Evolutionary conservation across 306 rosid species (phyloP), one percentile per base, ranked within the genome.

Genomic region (Notholithocarpus densiflorus): DNA sequence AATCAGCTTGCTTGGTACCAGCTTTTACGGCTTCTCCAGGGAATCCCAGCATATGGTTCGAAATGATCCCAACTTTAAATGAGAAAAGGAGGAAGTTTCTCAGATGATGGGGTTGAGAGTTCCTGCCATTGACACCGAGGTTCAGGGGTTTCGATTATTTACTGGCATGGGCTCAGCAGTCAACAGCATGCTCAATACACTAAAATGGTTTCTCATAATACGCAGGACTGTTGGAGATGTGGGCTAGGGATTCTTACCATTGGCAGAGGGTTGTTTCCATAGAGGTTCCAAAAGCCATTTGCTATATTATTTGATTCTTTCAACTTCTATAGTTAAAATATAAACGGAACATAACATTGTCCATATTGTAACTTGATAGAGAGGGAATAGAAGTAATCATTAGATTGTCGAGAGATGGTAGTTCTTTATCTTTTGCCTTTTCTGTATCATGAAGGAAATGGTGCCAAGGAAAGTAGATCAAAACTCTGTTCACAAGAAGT

Each of bases 341-440:
- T 56, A 48, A 71, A 57, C 29, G 80, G 65, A 75, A 80, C 74
- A 72, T 59, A 17, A 31, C 59, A 80, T 68, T 88, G 88, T 88
- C 74, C 79, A 89, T 93, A 91, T 29, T 79, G 92, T 86, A 89
- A 79, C 80, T 79, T 79, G 77, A 56, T 83, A 81, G 89, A 80
- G 81, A 76, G 83, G 80, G 57, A 20, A 52, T 45, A 37, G 23
- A 32, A 80, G 83, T 70, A 40, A 27, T 23, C 48, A 66, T 21
- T 71, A 72, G 76, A 34, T 52, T 64, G 60, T 27, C n/a, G 65
- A 79, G 74, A 80, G 65, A 72, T 60, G 52, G 72, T 32, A 32
- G 51, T 37, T 75, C 73, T 61, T 69, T 68, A 48, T 74, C 68
- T 27, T 55, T 68, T 56, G 74, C 31, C 51, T 43, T 56, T 59